phyloP scores from a whole-genome alignment of 2,329 filamentous ascomycete genomes.

The Tolypocladium capitatum region DNA sequence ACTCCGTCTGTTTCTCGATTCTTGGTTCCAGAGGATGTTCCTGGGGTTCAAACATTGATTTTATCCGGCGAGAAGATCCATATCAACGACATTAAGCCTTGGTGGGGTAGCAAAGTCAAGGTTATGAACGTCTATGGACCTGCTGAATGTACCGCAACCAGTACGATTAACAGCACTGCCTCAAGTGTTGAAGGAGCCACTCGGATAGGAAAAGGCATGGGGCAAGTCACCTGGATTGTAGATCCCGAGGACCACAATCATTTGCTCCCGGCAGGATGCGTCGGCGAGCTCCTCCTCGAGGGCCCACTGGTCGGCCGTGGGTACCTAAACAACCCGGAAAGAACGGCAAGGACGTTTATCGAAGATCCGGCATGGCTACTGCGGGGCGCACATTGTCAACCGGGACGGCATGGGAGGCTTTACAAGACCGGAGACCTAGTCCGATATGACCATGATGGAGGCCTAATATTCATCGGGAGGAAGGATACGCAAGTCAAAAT shows the following conservation, averaged over 20 bases:
- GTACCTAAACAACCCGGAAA: slow-evolving; percentile 32
- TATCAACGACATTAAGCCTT: too few relatives aligned
- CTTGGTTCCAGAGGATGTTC: slow-evolving; percentile 10
- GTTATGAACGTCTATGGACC: too few relatives aligned
- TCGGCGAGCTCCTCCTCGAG: slow-evolving; percentile 22
- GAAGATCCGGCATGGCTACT: slow-evolving; percentile 25
- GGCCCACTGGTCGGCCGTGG: slow-evolving; percentile 32
- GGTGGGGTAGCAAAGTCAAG: too few relatives aligned
- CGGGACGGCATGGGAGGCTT: slow-evolving; percentile 20
- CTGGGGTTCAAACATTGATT: too few relatives aligned
- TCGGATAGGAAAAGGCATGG: neutral
- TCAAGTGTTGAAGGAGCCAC: too few relatives aligned
- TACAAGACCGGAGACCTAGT: too few relatives aligned
- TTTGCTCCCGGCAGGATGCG: slow-evolving; percentile 10
- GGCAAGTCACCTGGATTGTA: slow-evolving; percentile 14
- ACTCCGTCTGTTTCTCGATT: slow-evolving; percentile 32
- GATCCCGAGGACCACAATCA: slow-evolving; percentile 11
- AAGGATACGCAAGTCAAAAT: too few relatives aligned
- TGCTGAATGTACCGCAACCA: neutral
- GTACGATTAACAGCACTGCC: neutral
- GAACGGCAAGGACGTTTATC: slow-evolving; percentile 32
- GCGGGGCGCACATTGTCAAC: slow-evolving; percentile 10
- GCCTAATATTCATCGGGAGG: too few relatives aligned
- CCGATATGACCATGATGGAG: too few relatives aligned
- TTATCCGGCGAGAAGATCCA: too few relatives aligned